Conservation (phyloP, 768 basidiomycete genomes). For the Russula griseocarnosa region DNA sequence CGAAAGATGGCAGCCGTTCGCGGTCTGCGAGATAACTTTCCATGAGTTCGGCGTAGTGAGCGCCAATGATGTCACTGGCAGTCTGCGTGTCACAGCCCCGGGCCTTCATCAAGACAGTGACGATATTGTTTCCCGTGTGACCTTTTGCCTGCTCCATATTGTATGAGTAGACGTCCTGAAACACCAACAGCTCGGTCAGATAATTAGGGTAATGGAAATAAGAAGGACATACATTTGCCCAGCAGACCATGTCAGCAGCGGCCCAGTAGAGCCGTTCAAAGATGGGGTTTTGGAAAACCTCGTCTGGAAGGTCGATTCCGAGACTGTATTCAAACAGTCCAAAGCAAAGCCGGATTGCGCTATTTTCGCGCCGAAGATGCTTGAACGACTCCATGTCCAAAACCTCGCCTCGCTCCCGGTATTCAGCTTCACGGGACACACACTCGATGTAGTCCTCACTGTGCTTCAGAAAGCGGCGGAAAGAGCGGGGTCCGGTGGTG, state of each 20-base stretch:
- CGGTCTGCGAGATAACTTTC: conserved; percentile 39
- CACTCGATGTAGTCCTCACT: conserved; percentile 56
- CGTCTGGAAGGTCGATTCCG: conserved; percentile 61
- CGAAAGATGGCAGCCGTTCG: conserved; percentile 41
- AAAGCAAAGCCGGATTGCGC: conserved; percentile 64
- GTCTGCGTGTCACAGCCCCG: conserved; percentile 38
- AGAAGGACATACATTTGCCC: conserved; percentile 55
- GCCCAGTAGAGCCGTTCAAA: conserved; percentile 59
- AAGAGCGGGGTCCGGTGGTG: conserved; percentile 44
- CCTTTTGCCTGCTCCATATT: conserved; percentile 73
- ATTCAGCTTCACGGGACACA: conserved; percentile 58
- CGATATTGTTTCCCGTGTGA: conserved; percentile 52
- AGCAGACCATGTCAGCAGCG: conserved; percentile 65
- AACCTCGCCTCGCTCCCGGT: conserved; percentile 55
- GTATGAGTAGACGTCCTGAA: conserved; percentile 67
- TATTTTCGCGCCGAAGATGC: conserved; percentile 62
- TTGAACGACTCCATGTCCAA: conserved; percentile 53
- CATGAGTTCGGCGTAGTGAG: conserved; percentile 38
- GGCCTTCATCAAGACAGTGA: conserved; percentile 51
- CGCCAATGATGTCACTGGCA: conserved; percentile 40
- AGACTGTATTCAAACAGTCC: conserved; percentile 61
- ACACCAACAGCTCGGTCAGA: neutral
- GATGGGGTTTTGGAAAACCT: conserved; percentile 52
- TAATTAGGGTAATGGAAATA: neutral
- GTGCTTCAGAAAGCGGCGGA: conserved; percentile 50